Conservation (phyloP, 179 eudicot species). For the Beta macrorhiza region DNA sequence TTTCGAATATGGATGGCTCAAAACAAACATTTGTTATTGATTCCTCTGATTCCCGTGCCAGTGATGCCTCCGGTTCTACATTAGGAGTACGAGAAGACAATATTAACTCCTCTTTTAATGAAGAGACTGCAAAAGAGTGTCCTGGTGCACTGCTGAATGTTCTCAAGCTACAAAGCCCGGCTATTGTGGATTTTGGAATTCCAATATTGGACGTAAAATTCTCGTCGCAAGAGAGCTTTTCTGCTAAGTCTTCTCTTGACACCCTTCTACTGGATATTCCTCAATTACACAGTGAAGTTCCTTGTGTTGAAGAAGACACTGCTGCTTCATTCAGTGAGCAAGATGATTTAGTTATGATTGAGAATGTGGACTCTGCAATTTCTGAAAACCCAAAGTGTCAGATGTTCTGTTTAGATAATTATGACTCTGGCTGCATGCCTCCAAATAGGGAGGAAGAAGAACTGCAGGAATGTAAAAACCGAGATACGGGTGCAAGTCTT, state of each 20-base stretch:
- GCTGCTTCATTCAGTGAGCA: conserved; percentile 25
- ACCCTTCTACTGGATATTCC: conserved; percentile 43
- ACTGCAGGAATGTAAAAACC: conserved; percentile 27
- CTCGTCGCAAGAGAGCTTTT: conserved; percentile 29
- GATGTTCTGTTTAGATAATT: conserved; percentile 37
- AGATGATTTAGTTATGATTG: conserved; percentile 23
- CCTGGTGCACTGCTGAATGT: conserved; percentile 22
- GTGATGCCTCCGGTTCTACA: conserved; percentile 7
- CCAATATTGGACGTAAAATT: conserved; percentile 85
- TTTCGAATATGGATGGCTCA: conserved; percentile 4
- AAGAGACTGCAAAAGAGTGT: conserved; percentile 21
- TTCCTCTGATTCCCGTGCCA: conserved; percentile 2
- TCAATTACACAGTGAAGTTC: conserved; percentile 29
- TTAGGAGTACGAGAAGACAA: conserved; percentile 1
- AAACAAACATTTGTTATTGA: conserved; percentile 1
- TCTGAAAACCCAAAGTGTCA: conserved; percentile 16
- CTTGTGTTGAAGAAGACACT: conserved; percentile 25
- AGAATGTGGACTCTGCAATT: conserved; percentile 24
- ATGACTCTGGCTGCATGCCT: conserved; percentile 29
- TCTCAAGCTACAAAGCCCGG: conserved; percentile 31
- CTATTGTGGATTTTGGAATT: conserved; percentile 53
- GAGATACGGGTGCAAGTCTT: conserved; percentile 43
- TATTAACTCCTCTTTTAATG: conserved; percentile 18
- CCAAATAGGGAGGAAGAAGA: conserved; percentile 28
- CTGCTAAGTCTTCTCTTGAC: conserved; percentile 41